Conservation (phyloP, 2,329 filamentous ascomycete species). For the Sporothrix luriei region DNA sequence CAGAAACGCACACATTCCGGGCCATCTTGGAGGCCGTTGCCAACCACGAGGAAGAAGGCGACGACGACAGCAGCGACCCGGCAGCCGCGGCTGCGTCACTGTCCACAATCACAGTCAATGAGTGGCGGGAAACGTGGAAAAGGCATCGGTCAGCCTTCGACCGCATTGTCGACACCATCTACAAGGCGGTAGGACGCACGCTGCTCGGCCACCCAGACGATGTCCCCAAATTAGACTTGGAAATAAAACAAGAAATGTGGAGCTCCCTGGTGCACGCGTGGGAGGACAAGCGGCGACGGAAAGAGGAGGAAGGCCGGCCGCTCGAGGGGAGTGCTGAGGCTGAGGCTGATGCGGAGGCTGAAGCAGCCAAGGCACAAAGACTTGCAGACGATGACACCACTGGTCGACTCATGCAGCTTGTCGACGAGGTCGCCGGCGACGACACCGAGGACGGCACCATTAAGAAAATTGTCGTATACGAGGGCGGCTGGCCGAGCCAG, state of each 20-base stretch:
- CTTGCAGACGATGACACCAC: constrained; percentile 11
- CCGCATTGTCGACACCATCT: constrained; percentile 25
- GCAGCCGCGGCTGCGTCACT: background rate
- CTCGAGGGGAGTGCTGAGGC: too few relatives aligned
- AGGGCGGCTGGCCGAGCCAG: constrained; percentile 66
- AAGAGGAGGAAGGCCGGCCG: background rate
- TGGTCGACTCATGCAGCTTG: constrained; percentile 25
- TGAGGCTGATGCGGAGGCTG: background rate
- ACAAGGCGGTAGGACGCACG: constrained; percentile 27
- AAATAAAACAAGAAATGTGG: constrained; percentile 34
- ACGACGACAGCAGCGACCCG: background rate
- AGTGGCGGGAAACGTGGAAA: constrained; percentile 27
- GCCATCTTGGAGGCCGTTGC: constrained; percentile 30
- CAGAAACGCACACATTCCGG: constrained; percentile 35
- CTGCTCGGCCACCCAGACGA: constrained; percentile 23
- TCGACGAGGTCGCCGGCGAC: constrained; percentile 32
- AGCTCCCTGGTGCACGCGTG: constrained; percentile 32
- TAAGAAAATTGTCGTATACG: constrained; percentile 75
- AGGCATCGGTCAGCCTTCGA: constrained; percentile 28
- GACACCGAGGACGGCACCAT: constrained; percentile 70
- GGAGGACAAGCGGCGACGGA: constrained; percentile 17
- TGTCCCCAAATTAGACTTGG: constrained; percentile 26
- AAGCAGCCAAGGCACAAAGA: background rate
- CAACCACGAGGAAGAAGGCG: constrained; percentile 34
- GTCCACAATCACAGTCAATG: background rate